phyloP scores from a whole-genome alignment of 257 asterid species.

The Gynochthodes officinalis region DNA sequence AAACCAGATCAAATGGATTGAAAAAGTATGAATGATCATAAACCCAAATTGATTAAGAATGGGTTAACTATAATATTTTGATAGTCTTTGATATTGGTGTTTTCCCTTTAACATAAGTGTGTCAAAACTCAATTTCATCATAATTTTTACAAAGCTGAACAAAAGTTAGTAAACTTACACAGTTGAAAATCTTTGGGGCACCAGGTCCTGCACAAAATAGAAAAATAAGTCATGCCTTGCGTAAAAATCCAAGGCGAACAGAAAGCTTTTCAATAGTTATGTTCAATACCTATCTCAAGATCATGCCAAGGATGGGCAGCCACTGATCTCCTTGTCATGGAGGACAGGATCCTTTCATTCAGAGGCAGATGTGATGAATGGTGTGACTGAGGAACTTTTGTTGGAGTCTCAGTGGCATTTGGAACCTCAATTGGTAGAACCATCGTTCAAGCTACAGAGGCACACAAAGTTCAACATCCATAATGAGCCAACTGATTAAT shows the following conservation, averaged over 20 bases:
- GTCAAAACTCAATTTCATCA: not conserved
- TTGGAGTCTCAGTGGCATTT: conserved; percentile 37
- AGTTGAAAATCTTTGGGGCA: conserved; percentile 77
- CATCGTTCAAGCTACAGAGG: conserved; percentile 43
- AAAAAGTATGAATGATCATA: not conserved
- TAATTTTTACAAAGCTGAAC: not conserved
- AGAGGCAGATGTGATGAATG: conserved; percentile 59
- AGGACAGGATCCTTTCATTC: conserved; percentile 80
- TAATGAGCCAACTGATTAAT: not conserved
- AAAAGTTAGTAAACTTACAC: conserved; percentile 47
- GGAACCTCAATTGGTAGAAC: conserved; percentile 56
- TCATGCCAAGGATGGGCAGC: conserved; percentile 99
- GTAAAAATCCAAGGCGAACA: not conserved
- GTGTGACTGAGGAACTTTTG: conserved; percentile 21
- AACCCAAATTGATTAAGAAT: not conserved
- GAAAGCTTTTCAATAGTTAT: conserved; percentile 5
- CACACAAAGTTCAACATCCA: conserved; percentile 12
- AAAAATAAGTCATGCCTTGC: conserved; percentile 10
- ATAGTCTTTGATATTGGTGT: not conserved
- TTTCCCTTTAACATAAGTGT: not conserved
- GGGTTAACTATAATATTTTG: not conserved
- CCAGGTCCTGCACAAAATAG: conserved; percentile 72
- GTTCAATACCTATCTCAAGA: conserved; percentile 76
- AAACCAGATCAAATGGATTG: not conserved
- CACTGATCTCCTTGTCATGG: conserved; percentile 72